Evolutionary conservation across 2,329 filamentous ascomycete species (phyloP).

Genomic region (Colletotrichum plurivorum): DNA sequence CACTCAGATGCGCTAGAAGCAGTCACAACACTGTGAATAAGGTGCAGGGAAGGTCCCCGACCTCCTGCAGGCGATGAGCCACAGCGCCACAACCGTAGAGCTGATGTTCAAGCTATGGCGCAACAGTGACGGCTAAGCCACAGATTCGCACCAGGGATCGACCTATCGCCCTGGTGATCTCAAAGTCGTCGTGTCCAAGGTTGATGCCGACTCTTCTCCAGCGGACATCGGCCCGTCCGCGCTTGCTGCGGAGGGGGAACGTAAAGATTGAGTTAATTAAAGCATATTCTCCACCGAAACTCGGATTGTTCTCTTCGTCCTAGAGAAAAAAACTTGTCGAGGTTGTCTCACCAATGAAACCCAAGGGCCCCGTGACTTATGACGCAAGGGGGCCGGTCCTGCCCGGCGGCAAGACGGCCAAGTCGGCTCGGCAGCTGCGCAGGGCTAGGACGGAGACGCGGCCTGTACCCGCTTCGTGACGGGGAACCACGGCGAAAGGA

Average conservation of each 20-base stretch:
- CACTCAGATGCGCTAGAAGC: conserved; percentile 15
- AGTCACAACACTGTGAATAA: background rate
- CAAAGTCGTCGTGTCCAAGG: background rate
- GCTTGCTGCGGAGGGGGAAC: conserved; percentile 9
- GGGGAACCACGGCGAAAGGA: conserved; percentile 22
- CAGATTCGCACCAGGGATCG: conserved; percentile 11
- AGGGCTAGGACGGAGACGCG: conserved; percentile 36
- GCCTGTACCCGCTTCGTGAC: conserved; percentile 34
- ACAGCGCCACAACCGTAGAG: conserved; percentile 31
- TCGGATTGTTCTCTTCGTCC: background rate
- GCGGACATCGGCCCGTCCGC: conserved; percentile 26
- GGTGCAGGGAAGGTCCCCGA: conserved; percentile 2
- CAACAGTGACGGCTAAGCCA: conserved; percentile 35
- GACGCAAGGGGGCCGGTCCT: conserved; percentile 34
- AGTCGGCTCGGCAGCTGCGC: conserved; percentile 35
- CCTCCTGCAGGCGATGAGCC: conserved; percentile 25
- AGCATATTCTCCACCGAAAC: conserved; percentile 1
- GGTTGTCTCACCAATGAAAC: conserved; percentile 36
- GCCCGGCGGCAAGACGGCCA: conserved; percentile 35
- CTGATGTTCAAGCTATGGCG: conserved; percentile 20
- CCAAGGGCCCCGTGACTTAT: conserved; percentile 11
- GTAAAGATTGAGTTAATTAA: conserved; percentile 9
- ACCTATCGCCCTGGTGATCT: conserved; percentile 15
- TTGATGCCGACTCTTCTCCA: conserved; percentile 29
- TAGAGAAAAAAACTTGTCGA: conserved; percentile 7